Percentiles rank a stretch among this genome's conserved stretches.
Evolutionary conservation across 306 rosid genomes (phyloP).

Genomic region (Cucurbita argyrosperma): DNA sequence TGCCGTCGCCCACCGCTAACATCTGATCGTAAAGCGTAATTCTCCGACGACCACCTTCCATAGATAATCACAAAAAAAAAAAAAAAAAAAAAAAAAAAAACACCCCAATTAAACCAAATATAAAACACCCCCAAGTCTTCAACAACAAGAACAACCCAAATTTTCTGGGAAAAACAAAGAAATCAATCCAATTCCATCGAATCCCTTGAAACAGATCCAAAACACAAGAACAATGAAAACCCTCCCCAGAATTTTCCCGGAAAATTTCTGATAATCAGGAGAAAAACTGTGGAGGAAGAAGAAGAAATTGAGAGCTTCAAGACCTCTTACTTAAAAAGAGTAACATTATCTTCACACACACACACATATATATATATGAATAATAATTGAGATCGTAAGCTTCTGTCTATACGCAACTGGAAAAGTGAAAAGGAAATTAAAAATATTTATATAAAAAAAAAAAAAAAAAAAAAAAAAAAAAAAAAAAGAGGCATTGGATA

Average conservation of each 20-base stretch:
- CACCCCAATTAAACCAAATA: not conserved
- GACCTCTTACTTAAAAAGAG: not conserved
- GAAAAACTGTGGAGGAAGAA: not conserved
- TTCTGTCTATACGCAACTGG: constrained; percentile 1
- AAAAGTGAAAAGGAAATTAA: not conserved
- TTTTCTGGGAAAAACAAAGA: not conserved
- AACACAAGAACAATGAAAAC: not conserved
- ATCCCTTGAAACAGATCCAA: not conserved
- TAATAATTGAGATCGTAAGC: not conserved
- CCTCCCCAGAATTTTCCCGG: not conserved
- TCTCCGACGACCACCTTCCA: constrained; percentile 53
- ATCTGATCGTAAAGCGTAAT: constrained; percentile 55
- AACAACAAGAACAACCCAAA: not conserved
- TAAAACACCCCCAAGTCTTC: not conserved
- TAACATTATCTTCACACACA: not conserved
- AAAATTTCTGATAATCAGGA: not conserved
- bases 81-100: not conserved
- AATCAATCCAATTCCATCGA: not conserved
- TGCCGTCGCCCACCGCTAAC: constrained; percentile 37
- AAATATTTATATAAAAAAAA: not conserved
- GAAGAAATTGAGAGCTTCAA: not conserved
- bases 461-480: not conserved
- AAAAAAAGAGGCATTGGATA: not conserved
- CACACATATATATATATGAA: not conserved
- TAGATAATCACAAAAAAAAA: not conserved